These are phyloP conservation scores for Agrostemma githago DNA, from an alignment of 148 eudicot genomes.

Conservation along the genomic window DNA sequence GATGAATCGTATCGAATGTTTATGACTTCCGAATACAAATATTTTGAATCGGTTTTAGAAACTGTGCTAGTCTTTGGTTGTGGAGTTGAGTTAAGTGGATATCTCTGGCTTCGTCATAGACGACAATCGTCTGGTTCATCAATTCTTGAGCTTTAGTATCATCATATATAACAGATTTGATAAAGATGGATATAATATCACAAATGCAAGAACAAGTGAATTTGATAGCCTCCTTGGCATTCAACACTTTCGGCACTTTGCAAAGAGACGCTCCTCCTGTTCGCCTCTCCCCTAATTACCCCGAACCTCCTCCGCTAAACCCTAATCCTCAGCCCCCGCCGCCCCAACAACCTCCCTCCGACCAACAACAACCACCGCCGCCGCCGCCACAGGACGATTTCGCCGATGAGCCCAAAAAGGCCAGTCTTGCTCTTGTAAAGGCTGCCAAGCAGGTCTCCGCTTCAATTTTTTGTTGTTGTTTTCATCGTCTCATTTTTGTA, in stretches of 20 bases:
- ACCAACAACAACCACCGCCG: slow-evolving; percentile 7
- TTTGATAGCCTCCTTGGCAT: slow-evolving; percentile 61
- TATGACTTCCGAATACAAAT: too few relatives aligned
- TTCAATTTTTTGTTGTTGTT: neutral
- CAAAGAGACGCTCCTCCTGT: slow-evolving; percentile 92
- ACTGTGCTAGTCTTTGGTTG: too few relatives aligned
- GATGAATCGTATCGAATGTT: too few relatives aligned
- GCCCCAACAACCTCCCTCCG: neutral
- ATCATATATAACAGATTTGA: too few relatives aligned
- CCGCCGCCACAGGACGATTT: slow-evolving; percentile 27
- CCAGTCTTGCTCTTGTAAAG: slow-evolving; percentile 75
- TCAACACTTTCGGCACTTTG: slow-evolving; percentile 81
- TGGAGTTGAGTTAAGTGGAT: too few relatives aligned
- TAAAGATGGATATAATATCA: slow-evolving; percentile 77
- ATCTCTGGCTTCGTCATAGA: neutral
- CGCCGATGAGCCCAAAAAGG: slow-evolving; percentile 60
- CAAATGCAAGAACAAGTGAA: slow-evolving; percentile 91
- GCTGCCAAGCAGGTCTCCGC: slow-evolving; percentile 86
- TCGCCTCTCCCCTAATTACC: slow-evolving; percentile 86
- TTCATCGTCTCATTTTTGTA: neutral
- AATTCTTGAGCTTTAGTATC: neutral
- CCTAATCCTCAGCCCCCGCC: slow-evolving; percentile 37
- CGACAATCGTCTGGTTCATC: neutral
- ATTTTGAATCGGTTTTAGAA: too few relatives aligned
- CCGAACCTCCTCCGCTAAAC: slow-evolving; percentile 54